Evolutionary conservation across 305 asterid species (phyloP).

Genomic region (Fraxinus greggii): DNA sequence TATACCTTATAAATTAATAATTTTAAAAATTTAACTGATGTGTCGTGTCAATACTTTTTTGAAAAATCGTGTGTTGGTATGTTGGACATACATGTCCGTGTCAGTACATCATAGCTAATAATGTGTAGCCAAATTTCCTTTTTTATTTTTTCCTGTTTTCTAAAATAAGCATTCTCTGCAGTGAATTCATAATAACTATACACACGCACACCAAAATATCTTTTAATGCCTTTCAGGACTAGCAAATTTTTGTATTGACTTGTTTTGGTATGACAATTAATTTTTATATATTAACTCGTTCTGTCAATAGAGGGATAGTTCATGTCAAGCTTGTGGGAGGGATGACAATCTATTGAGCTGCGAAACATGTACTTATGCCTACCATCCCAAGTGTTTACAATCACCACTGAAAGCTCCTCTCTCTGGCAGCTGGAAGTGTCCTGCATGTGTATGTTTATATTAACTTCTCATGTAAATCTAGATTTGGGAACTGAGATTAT

Average conservation of each 20-base stretch:
- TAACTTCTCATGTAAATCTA: constrained; percentile 14
- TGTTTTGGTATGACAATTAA: not conserved
- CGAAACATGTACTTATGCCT: constrained; percentile 76
- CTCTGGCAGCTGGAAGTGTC: constrained; percentile 84
- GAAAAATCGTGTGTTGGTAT: not conserved
- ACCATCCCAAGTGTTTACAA: constrained; percentile 80
- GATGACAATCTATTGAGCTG: constrained; percentile 61
- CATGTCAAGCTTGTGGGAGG: constrained; percentile 81
- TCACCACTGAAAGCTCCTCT: constrained; percentile 62
- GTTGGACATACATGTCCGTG: not conserved
- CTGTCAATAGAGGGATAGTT: constrained; percentile 61
- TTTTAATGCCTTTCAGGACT: not conserved
- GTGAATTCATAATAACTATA: not conserved
- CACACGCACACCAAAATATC: not conserved
- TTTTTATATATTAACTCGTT: not conserved
- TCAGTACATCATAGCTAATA: not conserved
- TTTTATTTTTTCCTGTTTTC: not conserved
- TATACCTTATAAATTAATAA: not conserved
- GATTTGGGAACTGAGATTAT: constrained; percentile 13
- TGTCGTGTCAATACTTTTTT: not conserved
- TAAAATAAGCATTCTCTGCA: not conserved
- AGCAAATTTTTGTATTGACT: not conserved
- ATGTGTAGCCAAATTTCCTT: not conserved
- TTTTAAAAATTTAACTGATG: not conserved
- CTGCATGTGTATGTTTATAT: constrained; percentile 79